Evolutionary conservation across 108 stramenopile species (phyloP).

Genomic region (Aureococcus anophagefferens): DNA sequence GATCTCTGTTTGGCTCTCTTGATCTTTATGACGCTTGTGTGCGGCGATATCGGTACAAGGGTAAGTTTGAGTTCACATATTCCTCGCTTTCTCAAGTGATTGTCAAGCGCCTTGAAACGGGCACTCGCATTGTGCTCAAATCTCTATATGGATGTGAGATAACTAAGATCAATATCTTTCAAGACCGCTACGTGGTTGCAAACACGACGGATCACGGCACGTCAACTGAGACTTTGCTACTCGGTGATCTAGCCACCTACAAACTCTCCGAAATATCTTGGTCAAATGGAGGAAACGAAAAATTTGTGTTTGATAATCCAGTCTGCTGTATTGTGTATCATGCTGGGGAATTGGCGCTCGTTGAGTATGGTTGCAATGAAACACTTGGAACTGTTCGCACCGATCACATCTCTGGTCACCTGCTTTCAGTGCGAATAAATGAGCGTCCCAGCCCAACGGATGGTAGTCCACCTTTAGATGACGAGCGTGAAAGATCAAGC

Average conservation of each 20-base stretch:
- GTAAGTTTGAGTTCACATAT: conserved; percentile 52
- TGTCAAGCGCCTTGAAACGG: conserved; percentile 33
- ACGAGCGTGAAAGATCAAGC: not conserved
- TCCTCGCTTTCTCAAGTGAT: conserved; percentile 45
- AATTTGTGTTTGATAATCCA: conserved; percentile 49
- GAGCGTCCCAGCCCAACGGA: conserved; percentile 23
- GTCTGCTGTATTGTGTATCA: conserved; percentile 32
- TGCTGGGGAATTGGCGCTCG: conserved; percentile 43
- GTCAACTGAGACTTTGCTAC: conserved; percentile 25
- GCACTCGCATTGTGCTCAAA: conserved; percentile 33
- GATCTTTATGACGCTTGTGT: conserved; percentile 50
- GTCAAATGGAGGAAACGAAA: conserved; percentile 29
- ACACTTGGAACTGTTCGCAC: conserved; percentile 44
- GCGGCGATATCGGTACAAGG: conserved; percentile 37
- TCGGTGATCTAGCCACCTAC: conserved; percentile 43
- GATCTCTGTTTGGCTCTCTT: conserved; percentile 44
- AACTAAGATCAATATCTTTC: conserved; percentile 43
- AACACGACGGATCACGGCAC: conserved; percentile 26
- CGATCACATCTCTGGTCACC: conserved; percentile 33
- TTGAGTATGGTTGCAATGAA: conserved; percentile 55
- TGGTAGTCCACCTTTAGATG: not conserved
- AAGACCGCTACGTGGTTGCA: conserved; percentile 39
- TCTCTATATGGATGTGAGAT: conserved; percentile 45
- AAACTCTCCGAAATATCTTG: conserved; percentile 49
- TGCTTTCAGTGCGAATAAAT: conserved; percentile 47